Evolutionary conservation across 2,329 filamentous ascomycete genomes (phyloP).

Genomic region (Aspergillus caelatus): DNA sequence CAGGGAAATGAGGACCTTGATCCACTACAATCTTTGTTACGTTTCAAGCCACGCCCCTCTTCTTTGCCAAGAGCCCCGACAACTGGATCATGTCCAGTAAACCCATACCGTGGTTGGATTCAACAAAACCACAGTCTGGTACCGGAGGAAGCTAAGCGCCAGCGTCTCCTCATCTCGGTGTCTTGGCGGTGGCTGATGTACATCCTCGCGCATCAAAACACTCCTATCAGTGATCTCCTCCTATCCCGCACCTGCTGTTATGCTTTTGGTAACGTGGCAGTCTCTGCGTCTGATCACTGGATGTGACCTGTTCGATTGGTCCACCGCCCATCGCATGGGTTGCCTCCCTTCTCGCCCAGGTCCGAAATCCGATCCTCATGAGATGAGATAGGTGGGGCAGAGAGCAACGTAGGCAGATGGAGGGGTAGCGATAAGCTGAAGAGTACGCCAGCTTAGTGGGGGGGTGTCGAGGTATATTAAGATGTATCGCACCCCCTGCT

Average conservation of each 20-base stretch:
- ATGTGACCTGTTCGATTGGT: neutral
- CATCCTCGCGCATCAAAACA: neutral
- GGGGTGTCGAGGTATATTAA: conserved; percentile 7
- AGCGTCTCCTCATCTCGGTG: neutral
- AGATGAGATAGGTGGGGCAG: conserved; percentile 4
- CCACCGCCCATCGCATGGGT: neutral
- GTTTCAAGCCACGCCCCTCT: neutral
- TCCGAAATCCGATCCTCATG: neutral
- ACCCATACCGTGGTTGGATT: neutral
- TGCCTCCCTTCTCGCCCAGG: neutral
- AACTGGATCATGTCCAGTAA: neutral
- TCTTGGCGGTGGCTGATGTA: neutral
- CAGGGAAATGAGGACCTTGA: neutral
- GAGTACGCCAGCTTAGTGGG: conserved; percentile 2
- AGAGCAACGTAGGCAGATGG: neutral
- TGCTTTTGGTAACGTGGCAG: conserved; percentile 7
- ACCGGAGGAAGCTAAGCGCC: neutral
- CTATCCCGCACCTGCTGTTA: neutral
- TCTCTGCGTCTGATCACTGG: conserved; percentile 2
- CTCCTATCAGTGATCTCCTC: conserved; percentile 4
- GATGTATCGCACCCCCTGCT: neutral
- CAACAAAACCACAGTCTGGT: neutral
- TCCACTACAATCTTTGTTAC: neutral
- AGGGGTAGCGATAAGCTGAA: conserved; percentile 9
- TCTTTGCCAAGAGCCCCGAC: neutral